Evolutionary conservation across 371 early-diverging fungal genomes (phyloP).

Genomic region (Mucor indicus): DNA sequence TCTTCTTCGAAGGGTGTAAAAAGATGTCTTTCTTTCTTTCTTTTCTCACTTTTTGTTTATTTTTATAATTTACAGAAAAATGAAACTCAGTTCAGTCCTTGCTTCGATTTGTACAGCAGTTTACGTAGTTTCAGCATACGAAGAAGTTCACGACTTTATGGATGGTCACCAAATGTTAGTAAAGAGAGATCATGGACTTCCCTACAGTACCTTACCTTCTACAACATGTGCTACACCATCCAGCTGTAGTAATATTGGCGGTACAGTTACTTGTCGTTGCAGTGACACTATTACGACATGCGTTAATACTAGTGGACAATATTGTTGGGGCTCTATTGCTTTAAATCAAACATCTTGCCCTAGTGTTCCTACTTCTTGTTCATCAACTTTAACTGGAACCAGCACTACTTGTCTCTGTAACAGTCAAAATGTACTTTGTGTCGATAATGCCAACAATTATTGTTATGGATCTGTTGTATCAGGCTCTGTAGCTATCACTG

Average conservation of each 20-base stretch:
- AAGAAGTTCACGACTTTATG: neutral
- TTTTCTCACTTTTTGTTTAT: too few relatives aligned
- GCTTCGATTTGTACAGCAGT: conserved; percentile 11
- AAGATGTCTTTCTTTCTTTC: too few relatives aligned
- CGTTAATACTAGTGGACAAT: conserved; percentile 22
- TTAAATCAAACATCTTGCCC: conserved; percentile 32
- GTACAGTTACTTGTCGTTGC: conserved; percentile 31
- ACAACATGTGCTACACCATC: conserved; percentile 27
- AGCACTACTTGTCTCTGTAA: conserved; percentile 39
- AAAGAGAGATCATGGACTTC: conserved; percentile 38
- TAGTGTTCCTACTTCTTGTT: conserved; percentile 28
- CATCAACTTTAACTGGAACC: conserved; percentile 16
- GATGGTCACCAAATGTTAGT: conserved; percentile 3
- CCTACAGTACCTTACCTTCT: conserved; percentile 32
- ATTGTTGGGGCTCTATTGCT: conserved; percentile 41
- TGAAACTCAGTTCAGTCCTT: conserved; percentile 25
- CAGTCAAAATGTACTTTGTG: conserved; percentile 33
- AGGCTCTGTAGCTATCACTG: conserved; percentile 6
- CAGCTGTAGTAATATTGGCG: conserved; percentile 28
- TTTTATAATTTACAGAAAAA: too few relatives aligned
- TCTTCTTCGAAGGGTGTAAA: too few relatives aligned
- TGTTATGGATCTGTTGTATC: conserved; percentile 29
- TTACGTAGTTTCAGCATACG: conserved; percentile 10
- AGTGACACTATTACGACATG: conserved; percentile 31
- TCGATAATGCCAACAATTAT: conserved; percentile 36